phyloP scores from a whole-genome alignment of 768 basidiomycete genomes.

The Kwoniella heveanensis region DNA sequence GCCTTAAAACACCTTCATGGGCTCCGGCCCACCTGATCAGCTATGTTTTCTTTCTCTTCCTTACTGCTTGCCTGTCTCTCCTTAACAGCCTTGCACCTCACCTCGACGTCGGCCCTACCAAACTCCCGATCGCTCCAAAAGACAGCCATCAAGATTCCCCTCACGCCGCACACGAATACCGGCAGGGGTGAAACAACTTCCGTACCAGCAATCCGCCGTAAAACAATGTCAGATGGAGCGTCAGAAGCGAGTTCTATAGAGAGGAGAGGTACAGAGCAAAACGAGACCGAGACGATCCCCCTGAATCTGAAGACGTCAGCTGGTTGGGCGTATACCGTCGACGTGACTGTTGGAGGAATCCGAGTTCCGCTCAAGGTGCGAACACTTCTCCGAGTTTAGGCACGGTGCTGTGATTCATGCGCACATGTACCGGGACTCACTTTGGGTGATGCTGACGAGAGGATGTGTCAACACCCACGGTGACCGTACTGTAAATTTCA shows the following conservation, averaged over 20 bases:
- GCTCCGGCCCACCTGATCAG: not conserved
- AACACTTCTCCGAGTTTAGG: too few species aligned
- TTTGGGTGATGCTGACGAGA: too few species aligned
- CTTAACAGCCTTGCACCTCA: not conserved
- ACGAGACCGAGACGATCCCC: conserved; percentile 1
- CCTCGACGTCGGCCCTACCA: not conserved
- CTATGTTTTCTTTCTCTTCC: not conserved
- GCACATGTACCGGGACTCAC: too few species aligned
- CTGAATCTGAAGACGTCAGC: not conserved
- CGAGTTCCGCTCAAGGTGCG: conserved; percentile 4
- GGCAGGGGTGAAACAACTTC: not conserved
- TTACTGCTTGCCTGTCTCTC: not conserved
- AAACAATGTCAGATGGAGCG: too few species aligned
- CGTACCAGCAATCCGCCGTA: too few species aligned
- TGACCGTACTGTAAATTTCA: too few species aligned
- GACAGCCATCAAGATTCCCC: not conserved
- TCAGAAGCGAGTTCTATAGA: too few species aligned
- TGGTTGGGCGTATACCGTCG: conserved; percentile 1
- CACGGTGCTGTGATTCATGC: too few species aligned
- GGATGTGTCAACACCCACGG: too few species aligned
- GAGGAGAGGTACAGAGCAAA: not conserved
- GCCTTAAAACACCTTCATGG: too few species aligned
- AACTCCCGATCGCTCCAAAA: not conserved
- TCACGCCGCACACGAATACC: not conserved
- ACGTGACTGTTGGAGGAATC: conserved; percentile 6